A percentile compares a stretch with the other conserved stretches of the same genome.
Conservation (phyloP, 2,329 filamentous ascomycete species). For the Hymenoscyphus fraxineus region DNA sequence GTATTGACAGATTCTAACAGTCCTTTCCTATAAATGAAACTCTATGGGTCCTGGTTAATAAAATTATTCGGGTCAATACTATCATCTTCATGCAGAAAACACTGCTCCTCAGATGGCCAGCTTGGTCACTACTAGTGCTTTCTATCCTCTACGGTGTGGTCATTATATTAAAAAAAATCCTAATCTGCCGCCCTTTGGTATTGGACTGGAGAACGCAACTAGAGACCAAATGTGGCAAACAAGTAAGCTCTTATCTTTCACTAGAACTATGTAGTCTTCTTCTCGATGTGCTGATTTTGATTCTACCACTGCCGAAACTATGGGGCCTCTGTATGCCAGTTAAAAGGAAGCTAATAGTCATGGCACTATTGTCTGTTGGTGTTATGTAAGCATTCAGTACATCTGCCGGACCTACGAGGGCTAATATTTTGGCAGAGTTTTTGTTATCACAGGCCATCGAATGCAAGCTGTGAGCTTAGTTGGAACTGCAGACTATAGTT, state of each 20-base stretch:
- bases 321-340: not conserved
- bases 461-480: not conserved
- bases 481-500: not conserved
- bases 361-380: not conserved
- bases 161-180: not conserved
- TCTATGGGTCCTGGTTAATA: not conserved
- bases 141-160: conserved; percentile 1
- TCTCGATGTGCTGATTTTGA: not conserved
- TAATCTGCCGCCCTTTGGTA: conserved; percentile 1
- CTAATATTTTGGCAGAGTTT: not conserved
- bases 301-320: not conserved
- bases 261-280: not conserved
- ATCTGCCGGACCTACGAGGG: not conserved
- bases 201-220: not conserved
- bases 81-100: not conserved
- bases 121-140: not conserved
- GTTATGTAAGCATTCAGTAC: not conserved
- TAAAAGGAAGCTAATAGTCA: not conserved
- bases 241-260: not conserved
- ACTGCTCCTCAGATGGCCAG: not conserved
- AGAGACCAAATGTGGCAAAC: not conserved
- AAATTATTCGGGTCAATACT: not conserved
- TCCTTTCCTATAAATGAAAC: conserved; percentile 4
- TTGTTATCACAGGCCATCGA: not conserved
- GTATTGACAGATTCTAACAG: not conserved